These are phyloP conservation scores for Globisporangium heterothallicum DNA, from an alignment of 352 stramenopile species.

Conservation along the genomic window DNA sequence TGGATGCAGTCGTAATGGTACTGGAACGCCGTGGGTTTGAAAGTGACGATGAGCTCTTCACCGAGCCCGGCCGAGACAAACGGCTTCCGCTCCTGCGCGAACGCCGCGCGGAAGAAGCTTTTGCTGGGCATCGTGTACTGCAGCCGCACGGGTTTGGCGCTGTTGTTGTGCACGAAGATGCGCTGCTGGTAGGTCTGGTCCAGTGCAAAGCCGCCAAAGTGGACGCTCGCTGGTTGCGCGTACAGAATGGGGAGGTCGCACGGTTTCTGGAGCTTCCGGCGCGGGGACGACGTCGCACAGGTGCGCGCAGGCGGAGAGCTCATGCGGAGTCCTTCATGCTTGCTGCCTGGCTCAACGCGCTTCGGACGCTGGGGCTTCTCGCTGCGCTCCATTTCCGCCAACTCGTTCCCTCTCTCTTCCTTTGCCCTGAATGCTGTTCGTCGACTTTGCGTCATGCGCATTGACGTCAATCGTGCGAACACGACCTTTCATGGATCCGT, in stretches of 20 bases:
- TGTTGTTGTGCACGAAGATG: constrained; percentile 76
- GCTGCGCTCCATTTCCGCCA: constrained; percentile 6
- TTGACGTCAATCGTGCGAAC: no score
- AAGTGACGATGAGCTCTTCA: constrained; percentile 76
- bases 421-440: no score
- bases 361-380: constrained; percentile 8
- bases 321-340: constrained; percentile 11
- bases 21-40: constrained; percentile 63
- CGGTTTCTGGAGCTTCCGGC: constrained; percentile 17
- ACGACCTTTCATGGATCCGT: constrained; percentile 12
- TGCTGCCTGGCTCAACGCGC: constrained; percentile 8
- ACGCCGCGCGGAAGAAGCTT: constrained; percentile 44
- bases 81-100: constrained; percentile 42
- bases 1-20: constrained; percentile 90
- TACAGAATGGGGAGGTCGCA: constrained; percentile 33
- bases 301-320: constrained; percentile 6
- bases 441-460: no score
- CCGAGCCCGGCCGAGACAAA: constrained; percentile 70
- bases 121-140: constrained; percentile 56
- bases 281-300: constrained; percentile 19
- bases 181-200: constrained; percentile 54
- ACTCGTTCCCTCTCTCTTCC: not conserved
- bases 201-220: constrained; percentile 84
- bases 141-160: constrained; percentile 57
- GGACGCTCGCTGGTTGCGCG: constrained; percentile 58